Conservation (phyloP, 1,284 basidiomycete species). For the Cerrena zonata region DNA sequence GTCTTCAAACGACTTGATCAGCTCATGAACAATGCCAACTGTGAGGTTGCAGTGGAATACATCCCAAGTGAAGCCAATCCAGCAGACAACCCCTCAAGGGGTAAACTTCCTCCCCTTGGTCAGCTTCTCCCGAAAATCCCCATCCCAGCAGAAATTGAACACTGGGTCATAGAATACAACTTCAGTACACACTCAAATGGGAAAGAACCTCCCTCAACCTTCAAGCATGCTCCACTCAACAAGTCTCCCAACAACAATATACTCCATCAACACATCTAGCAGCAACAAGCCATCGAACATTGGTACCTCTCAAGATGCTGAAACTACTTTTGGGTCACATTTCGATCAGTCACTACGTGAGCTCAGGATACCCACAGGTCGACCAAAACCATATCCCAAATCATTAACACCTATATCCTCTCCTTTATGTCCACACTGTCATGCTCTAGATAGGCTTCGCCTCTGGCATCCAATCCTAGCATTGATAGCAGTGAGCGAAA, state of each 20-base stretch:
- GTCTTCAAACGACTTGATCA: constrained; percentile 22
- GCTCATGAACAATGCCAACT: neutral
- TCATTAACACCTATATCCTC: constrained; percentile 9
- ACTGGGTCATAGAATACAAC: constrained; percentile 26
- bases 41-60: constrained; percentile 16
- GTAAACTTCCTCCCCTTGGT: constrained; percentile 21
- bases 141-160: constrained; percentile 22
- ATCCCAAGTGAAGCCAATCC: constrained; percentile 30
- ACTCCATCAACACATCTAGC: neutral
- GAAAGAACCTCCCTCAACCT: too few relatives aligned
- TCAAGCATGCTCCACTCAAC: too few relatives aligned
- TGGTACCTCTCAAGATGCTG: neutral
- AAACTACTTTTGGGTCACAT: neutral
- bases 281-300: neutral
- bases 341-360: neutral
- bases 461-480: constrained; percentile 13
- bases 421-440: constrained; percentile 2
- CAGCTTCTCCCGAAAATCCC: constrained; percentile 30
- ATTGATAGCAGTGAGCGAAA: too few relatives aligned
- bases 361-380: neutral
- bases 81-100: constrained; percentile 36
- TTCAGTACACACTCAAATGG: too few relatives aligned
- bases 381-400: neutral
- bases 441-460: constrained; percentile 15
- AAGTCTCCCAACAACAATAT: neutral